Evolutionary conservation across 2,329 filamentous ascomycete genomes (phyloP), one percentile per base, ranked within the genome.

Genomic region (Raffaelea albimanens): DNA sequence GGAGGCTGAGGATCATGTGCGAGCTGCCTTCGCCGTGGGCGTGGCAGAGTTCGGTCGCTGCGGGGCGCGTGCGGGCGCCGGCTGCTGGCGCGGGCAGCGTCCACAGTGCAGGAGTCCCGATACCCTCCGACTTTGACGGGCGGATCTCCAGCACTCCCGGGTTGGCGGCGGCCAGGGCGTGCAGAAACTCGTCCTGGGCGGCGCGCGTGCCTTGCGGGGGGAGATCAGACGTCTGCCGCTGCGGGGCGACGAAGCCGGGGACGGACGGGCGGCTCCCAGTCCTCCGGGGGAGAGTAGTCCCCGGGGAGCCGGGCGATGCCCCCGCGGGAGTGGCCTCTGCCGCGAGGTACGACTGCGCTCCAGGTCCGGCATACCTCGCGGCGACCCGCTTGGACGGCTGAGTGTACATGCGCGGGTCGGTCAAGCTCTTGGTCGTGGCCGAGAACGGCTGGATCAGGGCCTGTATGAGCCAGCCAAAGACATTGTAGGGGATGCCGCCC

Each of bases 401-500:
- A 29, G 31, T 11, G 40, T 20, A 7, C 25, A 7, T 11, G 43
- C 40, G 31, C 22, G 21, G 43, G 21, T n/a, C 40, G 33, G 23
- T 23, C 46, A 13, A 23, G 42, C n/a, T 23, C 23, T 25, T 19
- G 22, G 42, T 36, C 46, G 20, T 55, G 62, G 49, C 60, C 65
- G 63, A 60, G 18, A 69, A 19, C 2, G 58, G 52, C 47, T 62
- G 62, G 43, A 21, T 29, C 9, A 46, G 10, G 9, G 58, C 52
- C 52, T 69, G 67, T 3, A 63, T 19, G 1, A 67, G 56, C 65
- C 66, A 73, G 29, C 70, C 70, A 19, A 58, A 29, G 23, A 64
- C 23, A 47, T 70, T 69, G 54, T 69, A 59, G 1, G 70, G 68
- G 0, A 70, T 48, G 16, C 70, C 70, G 48, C 70, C 69, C 3